Evolutionary conservation across 2,329 filamentous ascomycete species (phyloP), one percentile per base, ranked within the genome.

Genomic region (Colletotrichum viniferum): DNA sequence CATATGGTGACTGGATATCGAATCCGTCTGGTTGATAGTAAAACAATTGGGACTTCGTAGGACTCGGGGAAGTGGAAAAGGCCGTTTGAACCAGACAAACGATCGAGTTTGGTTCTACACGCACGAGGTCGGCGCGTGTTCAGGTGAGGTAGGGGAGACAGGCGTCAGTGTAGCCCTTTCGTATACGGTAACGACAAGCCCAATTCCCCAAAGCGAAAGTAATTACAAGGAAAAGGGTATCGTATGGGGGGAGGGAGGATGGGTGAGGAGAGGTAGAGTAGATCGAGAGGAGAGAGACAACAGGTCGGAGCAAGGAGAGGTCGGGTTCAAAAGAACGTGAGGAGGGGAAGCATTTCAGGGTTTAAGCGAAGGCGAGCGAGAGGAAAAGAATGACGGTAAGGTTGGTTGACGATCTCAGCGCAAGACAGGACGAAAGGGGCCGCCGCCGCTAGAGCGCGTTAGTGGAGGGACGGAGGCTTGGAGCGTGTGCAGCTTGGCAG

Each of bases 151-250:
- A 24, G n/a, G 43, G 43, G 43, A 52, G 18, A 48, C 43, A 4
- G n/a, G 58, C 36, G 69, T 60, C 14, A 61, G 52, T 52, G 38
- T 28, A 58, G 61, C 14, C 26, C 34, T 69, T 52, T 52, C 43
- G 43, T 21, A 21, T 52, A 52, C 48, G 30, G 56, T 60, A 62
- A 71, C 61, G 69, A 71, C 69, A 74, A 63, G 36, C 36, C 74
- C 69, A 55, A 61, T 68, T 71, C 74, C 43, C 43, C 52, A 61
- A 65, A 68, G 28, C 60, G 71, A 76, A 67, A 61, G 65, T 66
- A 62, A 76, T 74, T 74, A 74, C 71, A 74, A 75, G 76, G 73
- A 67, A 77, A 74, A 62, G 68, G 76, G 71, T 75, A 74, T 77
- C 65, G 52, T 34, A 43, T 64, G 26, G 32, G 43, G 38, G 28